Base-by-base conservation (phyloP, 139 green algal genomes). In the Chlamydomonas sphaeroides region DNA sequence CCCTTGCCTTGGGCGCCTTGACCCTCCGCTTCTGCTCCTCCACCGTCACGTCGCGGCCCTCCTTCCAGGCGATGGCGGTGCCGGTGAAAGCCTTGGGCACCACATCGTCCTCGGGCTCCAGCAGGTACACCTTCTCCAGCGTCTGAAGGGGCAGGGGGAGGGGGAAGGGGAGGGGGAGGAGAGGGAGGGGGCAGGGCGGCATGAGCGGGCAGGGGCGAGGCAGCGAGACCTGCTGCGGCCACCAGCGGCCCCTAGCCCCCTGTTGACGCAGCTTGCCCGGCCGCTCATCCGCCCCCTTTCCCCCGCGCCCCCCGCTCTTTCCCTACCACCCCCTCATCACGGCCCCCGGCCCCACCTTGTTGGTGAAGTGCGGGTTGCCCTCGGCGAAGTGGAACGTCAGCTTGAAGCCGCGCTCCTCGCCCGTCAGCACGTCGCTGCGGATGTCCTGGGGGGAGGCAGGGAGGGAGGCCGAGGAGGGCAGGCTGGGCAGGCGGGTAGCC, bases 41-140 rank as follows among this genome's bases (percentile, higher is more conserved):
- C 61, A 88, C 75, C 0, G 87, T 91, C 23, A 74, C 39, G 42
- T 91, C 78, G 14, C 83, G 51, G 15, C 77, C 65, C 76, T 83
- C 68, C 62, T 87, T 88, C 87, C 87, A 91, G 11, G 75, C 21
- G 36, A 91, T 88, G 39, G 68, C 7, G 65, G 71, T 87, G 69
- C 93, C 94, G n/a, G 94, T 86, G 49, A 94, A 92, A 39, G 86
- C 83, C 71, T 95, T 89, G 45, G 95, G 88, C 32, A 97, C 91
- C 21, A 94, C 80, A n/a, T 97, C 94, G n/a, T 93, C 90, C 35
- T 94, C 90, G 59, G 96, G 89, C 39, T 95, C 86, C 85, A 97
- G 93, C 62, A 91, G 78, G 85, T 97, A 97, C 14, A 88, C 92
- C 90, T 97, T 97, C 68, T 86, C 79, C 59, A 90, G 68, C 11